phyloP scores from a whole-genome alignment of 2,329 filamentous ascomycete species.

The Botrytis paeoniae region DNA sequence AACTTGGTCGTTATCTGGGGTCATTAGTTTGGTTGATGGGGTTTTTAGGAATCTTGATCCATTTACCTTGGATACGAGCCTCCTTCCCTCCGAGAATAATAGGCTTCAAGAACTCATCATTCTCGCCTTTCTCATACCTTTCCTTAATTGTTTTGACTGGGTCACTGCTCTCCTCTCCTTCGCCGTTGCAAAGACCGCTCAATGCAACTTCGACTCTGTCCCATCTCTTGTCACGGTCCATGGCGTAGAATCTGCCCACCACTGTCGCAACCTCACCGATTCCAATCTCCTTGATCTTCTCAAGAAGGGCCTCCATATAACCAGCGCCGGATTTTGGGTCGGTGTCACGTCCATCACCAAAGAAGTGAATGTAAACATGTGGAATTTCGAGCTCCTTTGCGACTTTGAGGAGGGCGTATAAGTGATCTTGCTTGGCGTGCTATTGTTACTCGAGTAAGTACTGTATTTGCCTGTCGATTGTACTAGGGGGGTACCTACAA shows the following conservation, averaged over 20 bases:
- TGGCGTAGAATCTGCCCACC: slow-evolving; percentile 95
- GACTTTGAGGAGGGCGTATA: slow-evolving; percentile 81
- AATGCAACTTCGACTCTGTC: slow-evolving; percentile 87
- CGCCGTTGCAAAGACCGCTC: slow-evolving; percentile 76
- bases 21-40: not conserved
- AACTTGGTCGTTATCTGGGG: slow-evolving; percentile 78
- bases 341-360: slow-evolving; percentile 95
- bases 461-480: not conserved
- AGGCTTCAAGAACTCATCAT: slow-evolving; percentile 96
- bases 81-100: slow-evolving; percentile 91
- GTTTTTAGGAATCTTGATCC: not conserved
- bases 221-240: slow-evolving; percentile 99
- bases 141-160: slow-evolving; percentile 83
- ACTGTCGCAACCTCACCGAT: slow-evolving; percentile 86
- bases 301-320: slow-evolving; percentile 84
- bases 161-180: slow-evolving; percentile 82
- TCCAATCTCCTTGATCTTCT: slow-evolving; percentile 78
- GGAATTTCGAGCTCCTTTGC: slow-evolving; percentile 86
- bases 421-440: slow-evolving; percentile 93
- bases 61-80: slow-evolving; percentile 74
- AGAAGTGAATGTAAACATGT: slow-evolving; percentile 98
- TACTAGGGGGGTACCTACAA: slow-evolving; percentile 50
- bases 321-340: slow-evolving; percentile 90
- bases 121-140: slow-evolving; percentile 83
- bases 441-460: slow-evolving; percentile 36